phyloP scores from a whole-genome alignment of 306 rosid species.

The Glycine soja region DNA sequence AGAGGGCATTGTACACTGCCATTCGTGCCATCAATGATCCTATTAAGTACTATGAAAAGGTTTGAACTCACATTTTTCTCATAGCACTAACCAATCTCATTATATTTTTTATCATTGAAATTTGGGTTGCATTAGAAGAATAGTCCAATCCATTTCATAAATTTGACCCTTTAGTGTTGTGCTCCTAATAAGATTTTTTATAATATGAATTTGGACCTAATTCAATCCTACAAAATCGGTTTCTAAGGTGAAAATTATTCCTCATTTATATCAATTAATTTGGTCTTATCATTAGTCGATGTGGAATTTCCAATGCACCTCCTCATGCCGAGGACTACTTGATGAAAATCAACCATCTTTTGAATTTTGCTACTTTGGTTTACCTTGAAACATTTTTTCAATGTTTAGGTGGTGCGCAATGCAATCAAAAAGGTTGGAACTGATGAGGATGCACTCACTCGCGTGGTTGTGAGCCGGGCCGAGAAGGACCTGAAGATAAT shows the following conservation, averaged over 20 bases:
- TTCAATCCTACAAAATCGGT: too few species aligned
- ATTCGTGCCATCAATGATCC: conserved; percentile 69
- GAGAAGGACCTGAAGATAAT: conserved; percentile 56
- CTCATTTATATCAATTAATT: too few species aligned
- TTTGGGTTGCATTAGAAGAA: not conserved
- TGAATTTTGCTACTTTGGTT: not conserved
- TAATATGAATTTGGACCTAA: too few species aligned
- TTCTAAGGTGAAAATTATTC: too few species aligned
- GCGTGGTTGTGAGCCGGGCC: conserved; percentile 81
- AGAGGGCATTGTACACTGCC: conserved; percentile 61
- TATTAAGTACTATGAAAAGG: conserved; percentile 81
- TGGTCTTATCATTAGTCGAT: too few species aligned
- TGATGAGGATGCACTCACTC: conserved; percentile 79
- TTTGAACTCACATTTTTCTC: conserved; percentile 17
- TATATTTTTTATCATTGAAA: conserved; percentile 1
- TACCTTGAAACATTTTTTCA: not conserved
- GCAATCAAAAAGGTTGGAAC: conserved; percentile 66
- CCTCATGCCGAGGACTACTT: too few species aligned
- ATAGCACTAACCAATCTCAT: not conserved
- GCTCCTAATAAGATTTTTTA: not conserved
- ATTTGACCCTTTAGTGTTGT: not conserved
- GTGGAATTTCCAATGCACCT: too few species aligned
- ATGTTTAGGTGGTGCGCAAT: conserved; percentile 61
- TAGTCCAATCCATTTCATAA: not conserved
- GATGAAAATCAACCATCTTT: not conserved